Evolutionary conservation across 768 basidiomycete genomes (phyloP).

Genomic region (Lactifluus volemus): DNA sequence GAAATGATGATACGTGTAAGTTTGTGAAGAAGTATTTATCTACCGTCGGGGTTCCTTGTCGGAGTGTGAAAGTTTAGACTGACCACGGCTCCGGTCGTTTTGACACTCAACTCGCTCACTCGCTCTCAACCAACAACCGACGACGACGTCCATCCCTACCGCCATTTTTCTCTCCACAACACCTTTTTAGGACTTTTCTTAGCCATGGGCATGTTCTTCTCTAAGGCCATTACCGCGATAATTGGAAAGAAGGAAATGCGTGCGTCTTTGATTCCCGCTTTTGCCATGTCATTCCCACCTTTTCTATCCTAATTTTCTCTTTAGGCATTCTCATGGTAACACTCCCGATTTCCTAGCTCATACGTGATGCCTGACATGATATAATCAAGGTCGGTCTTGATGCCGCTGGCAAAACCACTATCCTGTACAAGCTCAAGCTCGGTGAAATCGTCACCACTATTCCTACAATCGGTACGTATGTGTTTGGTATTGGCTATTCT

Average conservation of each 20-base stretch:
- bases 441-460: conserved; percentile 99
- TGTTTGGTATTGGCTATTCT: conserved; percentile 8
- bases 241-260: conserved; percentile 99
- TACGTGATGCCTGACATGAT: background rate
- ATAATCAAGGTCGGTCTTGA: conserved; percentile 85
- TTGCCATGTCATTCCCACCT: conserved; percentile 22
- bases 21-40: background rate
- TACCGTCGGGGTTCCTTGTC: conserved; percentile 6
- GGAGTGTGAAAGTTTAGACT: conserved; percentile 8
- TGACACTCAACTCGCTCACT: background rate
- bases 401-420: conserved; percentile 97
- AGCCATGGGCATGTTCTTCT: conserved; percentile 77
- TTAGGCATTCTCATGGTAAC: conserved; percentile 92
- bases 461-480: conserved; percentile 88
- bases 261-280: conserved; percentile 38
- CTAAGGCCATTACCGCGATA: too few relatives aligned
- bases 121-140: conserved; percentile 12
- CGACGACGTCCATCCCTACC: background rate
- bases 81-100: background rate
- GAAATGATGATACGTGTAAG: background rate
- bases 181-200: background rate
- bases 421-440: conserved; percentile 98
- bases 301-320: conserved; percentile 23
- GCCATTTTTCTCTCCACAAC: background rate
- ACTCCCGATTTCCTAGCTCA: background rate